These are phyloP conservation scores for Diplodia sapinea DNA, from an alignment of 2,329 filamentous ascomycete genomes.

Conservation along the genomic window DNA sequence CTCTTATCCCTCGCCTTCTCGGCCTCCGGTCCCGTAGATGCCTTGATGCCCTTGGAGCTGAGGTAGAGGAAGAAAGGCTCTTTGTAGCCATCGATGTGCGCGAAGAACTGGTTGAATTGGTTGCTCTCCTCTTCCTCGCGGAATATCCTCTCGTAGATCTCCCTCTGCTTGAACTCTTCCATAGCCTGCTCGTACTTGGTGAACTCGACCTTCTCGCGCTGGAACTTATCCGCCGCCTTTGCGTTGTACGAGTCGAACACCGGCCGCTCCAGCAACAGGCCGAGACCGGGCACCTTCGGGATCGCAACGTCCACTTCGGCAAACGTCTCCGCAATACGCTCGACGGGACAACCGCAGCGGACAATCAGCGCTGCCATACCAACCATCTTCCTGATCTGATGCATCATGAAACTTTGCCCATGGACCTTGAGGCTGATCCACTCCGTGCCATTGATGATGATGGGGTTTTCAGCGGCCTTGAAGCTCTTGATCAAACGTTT, in stretches of 20 bases:
- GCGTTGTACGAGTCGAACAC: conserved; percentile 91
- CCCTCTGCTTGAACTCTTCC: conserved; percentile 83
- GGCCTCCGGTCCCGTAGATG: conserved; percentile 41
- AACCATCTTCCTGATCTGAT: conserved; percentile 99
- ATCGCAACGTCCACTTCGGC: conserved; percentile 76
- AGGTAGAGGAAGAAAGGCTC: conserved; percentile 57
- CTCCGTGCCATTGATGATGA: conserved; percentile 88
- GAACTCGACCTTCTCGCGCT: conserved; percentile 77
- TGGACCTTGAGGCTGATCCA: conserved; percentile 97
- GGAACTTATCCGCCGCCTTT: conserved; percentile 67
- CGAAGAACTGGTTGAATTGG: conserved; percentile 63
- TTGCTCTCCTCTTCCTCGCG: conserved; percentile 86
- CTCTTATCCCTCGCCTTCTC: conserved; percentile 21
- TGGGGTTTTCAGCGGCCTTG: conserved; percentile 66
- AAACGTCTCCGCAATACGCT: conserved; percentile 77
- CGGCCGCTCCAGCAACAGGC: conserved; percentile 84
- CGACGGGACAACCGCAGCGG: conserved; percentile 77
- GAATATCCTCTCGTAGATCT: conserved; percentile 94
- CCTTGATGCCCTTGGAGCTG: conserved; percentile 55
- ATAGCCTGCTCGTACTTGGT: conserved; percentile 77
- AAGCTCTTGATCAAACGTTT: conserved; percentile 95
- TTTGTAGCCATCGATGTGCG: conserved; percentile 58
- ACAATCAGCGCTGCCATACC: conserved; percentile 86
- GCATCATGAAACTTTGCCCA: conserved; percentile 99
- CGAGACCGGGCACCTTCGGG: conserved; percentile 89